Evolutionary conservation across 257 asterid species (phyloP), one percentile per base, ranked within the genome.

Genomic region (Fraxinus quadrangulata): DNA sequence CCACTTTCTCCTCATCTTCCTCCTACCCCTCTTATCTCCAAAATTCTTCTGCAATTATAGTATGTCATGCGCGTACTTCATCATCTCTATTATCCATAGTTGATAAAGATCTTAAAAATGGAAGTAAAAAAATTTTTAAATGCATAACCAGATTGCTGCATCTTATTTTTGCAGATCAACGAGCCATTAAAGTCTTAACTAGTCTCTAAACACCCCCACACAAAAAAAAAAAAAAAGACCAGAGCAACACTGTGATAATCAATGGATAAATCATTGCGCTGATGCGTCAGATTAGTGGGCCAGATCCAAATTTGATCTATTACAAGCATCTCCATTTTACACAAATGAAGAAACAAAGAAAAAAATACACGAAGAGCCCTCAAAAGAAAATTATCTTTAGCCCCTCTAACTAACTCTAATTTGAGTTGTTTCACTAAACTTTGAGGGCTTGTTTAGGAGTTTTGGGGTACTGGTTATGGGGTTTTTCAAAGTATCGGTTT

Each of bases 1-100:
- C 28, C 66, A 12, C 54, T 45, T 45, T 45, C 5, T 13, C 54
- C 54, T 5, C 19, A 11, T 42, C 65, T 21, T 17, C 26, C 10
- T 51, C 9, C 66, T 12, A 2, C 13, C 3, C 6, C 30, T 5
- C 9, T 21, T 21, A 2, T 6, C 66, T 21, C 12, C 11, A 19
- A 30, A 59, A 59, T 59, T 59, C 65, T 59, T 54, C 14, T 59
- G 67, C 12, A 59, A 59, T 59, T 59, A 59, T 59, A 59, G 67
- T 9, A 59, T n/a, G 28, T n/a, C 67, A 59, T 6, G 10, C 5
- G 13, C 11, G 23, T 8, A n/a, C 4, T 59, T 30, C 13, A 8
- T 21, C 26, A 59, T 59, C 67, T 59, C 30, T 30, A 59, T 59
- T 59, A 26, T 59, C 30, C 67, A 59, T 2, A 21, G 30, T 59